Evolutionary conservation across 495 filamentous ascomycete genomes (phyloP).

Genomic region (Trichoderma parareesei): DNA sequence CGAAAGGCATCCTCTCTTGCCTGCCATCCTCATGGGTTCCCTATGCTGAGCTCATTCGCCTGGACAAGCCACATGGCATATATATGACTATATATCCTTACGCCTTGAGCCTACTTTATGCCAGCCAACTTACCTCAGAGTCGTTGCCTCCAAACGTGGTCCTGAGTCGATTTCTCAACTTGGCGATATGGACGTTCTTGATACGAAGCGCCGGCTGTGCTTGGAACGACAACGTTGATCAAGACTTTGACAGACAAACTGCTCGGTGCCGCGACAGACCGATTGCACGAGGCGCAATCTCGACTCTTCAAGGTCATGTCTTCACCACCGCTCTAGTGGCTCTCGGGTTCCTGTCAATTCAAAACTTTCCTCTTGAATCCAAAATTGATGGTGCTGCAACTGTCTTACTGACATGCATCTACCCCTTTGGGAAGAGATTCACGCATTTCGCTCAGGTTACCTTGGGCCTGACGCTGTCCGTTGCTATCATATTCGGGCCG

Average conservation of each 20-base stretch:
- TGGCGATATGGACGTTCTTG: slow-evolving; percentile 14
- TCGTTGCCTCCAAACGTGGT: background rate
- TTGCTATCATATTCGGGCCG: slow-evolving; percentile 13
- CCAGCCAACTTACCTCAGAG: slow-evolving; percentile 16
- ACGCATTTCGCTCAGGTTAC: slow-evolving; percentile 21
- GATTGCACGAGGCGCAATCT: slow-evolving; percentile 37
- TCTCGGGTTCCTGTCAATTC: slow-evolving; percentile 9
- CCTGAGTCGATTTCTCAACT: no score
- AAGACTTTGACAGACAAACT: slow-evolving; percentile 32
- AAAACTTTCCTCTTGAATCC: slow-evolving; percentile 13
- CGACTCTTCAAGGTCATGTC: slow-evolving; percentile 23
- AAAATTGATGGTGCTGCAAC: slow-evolving; percentile 7
- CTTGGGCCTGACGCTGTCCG: slow-evolving; percentile 16
- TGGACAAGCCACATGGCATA: slow-evolving; percentile 30
- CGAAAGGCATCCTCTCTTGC: slow-evolving; percentile 8
- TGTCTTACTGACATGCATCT: slow-evolving; percentile 14
- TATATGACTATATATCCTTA: slow-evolving; percentile 28
- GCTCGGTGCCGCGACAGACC: slow-evolving; percentile 28
- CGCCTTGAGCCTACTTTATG: slow-evolving; percentile 25
- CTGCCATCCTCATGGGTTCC: slow-evolving; percentile 27
- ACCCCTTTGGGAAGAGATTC: slow-evolving; percentile 18
- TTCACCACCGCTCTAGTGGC: slow-evolving; percentile 22
- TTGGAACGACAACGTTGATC: slow-evolving; percentile 41
- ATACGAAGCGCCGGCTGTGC: slow-evolving; percentile 16
- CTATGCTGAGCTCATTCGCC: slow-evolving; percentile 36